Evolutionary conservation across 2,329 filamentous ascomycete genomes (phyloP), one percentile per base, ranked within the genome.

Genomic region (Arthrinium phaeospermum): DNA sequence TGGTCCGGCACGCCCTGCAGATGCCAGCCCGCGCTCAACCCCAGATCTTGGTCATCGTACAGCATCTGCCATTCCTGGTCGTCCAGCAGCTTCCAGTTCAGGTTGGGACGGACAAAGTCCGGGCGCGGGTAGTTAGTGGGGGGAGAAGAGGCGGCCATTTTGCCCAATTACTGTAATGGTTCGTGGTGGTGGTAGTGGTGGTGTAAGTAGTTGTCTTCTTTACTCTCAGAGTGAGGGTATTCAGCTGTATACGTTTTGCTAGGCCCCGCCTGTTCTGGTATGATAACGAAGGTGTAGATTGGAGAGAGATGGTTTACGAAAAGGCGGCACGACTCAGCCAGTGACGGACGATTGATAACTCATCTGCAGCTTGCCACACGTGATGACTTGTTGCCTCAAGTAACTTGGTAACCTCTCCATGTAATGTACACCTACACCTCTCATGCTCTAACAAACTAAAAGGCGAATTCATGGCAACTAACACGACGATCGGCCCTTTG

Each of bases 1-100:
- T 83, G 80, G 13, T 80, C 76, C 1, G 88, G 89, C 2, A 91
- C 80, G 19, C 87, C 85, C 1, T 79, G 79, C 6, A 84, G 80
- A 7, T 91, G 87, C 90, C 91, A 93, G 57, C 80, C 77, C 37
- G 86, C 78, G 4, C 77, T 72, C 1, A 90, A 81, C 0, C 91
- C 91, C 64, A 85, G 78, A 76, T 93, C 90, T 69, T 86, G 82
- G 76, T 93, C 91, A 78, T 93, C 91, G 73, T 92, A 92, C 67
- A 89, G 79, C 76, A 93, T 90, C 72, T 86, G 84, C 91, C 91
- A 93, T 7, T 85, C 51, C 61, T 68, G 81, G 0, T 91, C 90
- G 75, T 93, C 89, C 67, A 93, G 86, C 1, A 88, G 88, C 53
- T 82, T 79, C 91, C 91, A 93, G 67, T 83, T 85, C 41, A 91